A percentile compares a stretch with the other conserved stretches of the same genome.
Conservation (phyloP, 345 rosid genomes). For the Microthlaspi erraticum region DNA sequence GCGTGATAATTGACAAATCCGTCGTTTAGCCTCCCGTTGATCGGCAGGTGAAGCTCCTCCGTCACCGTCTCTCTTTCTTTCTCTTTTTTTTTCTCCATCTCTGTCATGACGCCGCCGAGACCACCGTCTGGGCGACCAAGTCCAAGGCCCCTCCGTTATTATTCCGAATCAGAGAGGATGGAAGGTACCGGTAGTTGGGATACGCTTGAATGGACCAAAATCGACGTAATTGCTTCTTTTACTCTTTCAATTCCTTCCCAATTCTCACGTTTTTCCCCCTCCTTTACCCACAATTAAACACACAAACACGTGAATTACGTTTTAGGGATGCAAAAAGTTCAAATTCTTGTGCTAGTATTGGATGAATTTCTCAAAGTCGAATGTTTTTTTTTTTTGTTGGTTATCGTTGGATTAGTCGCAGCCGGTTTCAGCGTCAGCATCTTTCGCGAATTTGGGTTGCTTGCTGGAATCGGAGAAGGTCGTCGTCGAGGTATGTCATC, state of each 20-base stretch:
- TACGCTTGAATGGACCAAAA: conserved; percentile 82
- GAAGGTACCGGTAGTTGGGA: conserved; percentile 85
- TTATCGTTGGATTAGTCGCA: conserved; percentile 42
- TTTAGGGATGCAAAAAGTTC: conserved; percentile 6
- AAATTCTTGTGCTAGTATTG: background rate
- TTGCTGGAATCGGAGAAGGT: conserved; percentile 82
- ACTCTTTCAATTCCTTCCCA: conserved; percentile 34
- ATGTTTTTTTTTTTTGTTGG: background rate
- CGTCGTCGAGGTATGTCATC: conserved; percentile 58
- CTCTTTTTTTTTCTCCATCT: background rate
- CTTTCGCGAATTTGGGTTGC: conserved; percentile 62
- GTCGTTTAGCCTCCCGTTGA: conserved; percentile 30
- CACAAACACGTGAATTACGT: conserved; percentile 28
- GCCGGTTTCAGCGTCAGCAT: conserved; percentile 57
- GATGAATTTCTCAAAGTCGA: conserved; percentile 3
- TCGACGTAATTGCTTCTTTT: conserved; percentile 52
- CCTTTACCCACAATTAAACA: background rate
- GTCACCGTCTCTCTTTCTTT: conserved; percentile 18
- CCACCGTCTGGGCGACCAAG: conserved; percentile 52
- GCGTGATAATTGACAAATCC: conserved; percentile 22
- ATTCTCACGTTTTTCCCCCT: conserved; percentile 1
- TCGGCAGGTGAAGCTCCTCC: conserved; percentile 36
- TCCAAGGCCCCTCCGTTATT: conserved; percentile 54
- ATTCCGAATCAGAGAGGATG: conserved; percentile 58
- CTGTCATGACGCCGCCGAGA: conserved; percentile 52